These are phyloP conservation scores for Saccharomycopsis hybrid DNA, from an alignment of 1,139 yeast species.

Conservation along the genomic window DNA sequence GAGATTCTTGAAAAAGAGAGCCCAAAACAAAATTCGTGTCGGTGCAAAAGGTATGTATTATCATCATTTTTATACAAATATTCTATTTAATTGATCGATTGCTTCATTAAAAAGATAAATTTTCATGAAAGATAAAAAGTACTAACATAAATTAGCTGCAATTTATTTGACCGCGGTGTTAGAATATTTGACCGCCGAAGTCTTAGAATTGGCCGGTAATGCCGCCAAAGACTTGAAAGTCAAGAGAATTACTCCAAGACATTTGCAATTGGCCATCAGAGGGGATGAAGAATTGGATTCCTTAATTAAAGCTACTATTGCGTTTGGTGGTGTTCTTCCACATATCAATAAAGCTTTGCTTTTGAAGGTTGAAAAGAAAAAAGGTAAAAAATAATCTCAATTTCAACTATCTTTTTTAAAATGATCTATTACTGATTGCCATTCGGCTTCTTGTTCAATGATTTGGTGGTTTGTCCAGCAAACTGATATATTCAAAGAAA, in stretches of 20 bases:
- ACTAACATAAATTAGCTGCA: conserved; percentile 49
- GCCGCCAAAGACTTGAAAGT: conserved; percentile 98
- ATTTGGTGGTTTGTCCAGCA: no score
- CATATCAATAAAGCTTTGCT: conserved; percentile 91
- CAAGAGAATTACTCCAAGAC: conserved; percentile 98
- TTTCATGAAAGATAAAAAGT: neutral
- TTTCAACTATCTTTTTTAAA: conserved; percentile 19
- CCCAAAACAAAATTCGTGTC: conserved; percentile 90
- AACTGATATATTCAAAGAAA: no score
- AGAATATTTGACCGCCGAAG: conserved; percentile 97
- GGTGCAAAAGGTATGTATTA: conserved; percentile 61
- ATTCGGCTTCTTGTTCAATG: no score
- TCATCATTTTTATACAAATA: neutral
- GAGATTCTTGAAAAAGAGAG: conserved; percentile 86
- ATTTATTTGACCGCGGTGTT: conserved; percentile 94
- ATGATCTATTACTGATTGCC: no score
- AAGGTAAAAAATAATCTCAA: conserved; percentile 25
- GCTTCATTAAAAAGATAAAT: neutral
- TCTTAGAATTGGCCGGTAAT: conserved; percentile 96
- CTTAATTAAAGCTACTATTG: conserved; percentile 93
- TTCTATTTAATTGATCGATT: neutral
- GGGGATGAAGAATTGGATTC: conserved; percentile 98
- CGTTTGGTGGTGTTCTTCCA: conserved; percentile 99
- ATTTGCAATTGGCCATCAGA: conserved; percentile 95
- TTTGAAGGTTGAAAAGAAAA: conserved; percentile 87